These are phyloP conservation scores for Avena insularis DNA, from an alignment of 176 grass and related monocot genomes.

Conservation along the genomic window DNA sequence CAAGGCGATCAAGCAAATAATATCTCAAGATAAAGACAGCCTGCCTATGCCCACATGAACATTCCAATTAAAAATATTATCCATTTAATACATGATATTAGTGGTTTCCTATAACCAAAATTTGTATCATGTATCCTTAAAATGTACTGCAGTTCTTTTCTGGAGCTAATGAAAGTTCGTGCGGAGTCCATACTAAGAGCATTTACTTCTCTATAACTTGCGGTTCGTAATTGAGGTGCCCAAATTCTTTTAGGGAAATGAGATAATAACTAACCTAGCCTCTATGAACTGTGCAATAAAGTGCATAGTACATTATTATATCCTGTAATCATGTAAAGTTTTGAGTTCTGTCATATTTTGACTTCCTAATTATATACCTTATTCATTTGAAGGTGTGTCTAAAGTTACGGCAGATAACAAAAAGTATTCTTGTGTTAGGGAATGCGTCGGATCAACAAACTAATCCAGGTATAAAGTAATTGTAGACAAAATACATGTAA, in stretches of 20 bases:
- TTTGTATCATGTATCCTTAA: background rate
- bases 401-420: constrained; percentile 84
- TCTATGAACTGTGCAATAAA: constrained; percentile 76
- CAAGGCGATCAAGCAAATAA: background rate
- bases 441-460: constrained; percentile 91
- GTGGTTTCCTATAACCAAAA: background rate
- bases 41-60: background rate
- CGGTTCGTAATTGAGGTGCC: constrained; percentile 12
- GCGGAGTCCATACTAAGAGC: constrained; percentile 84
- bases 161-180: constrained; percentile 82
- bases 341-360: constrained; percentile 21
- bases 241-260: constrained; percentile 50
- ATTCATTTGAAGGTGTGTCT: constrained; percentile 61
- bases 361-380: constrained; percentile 34
- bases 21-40: background rate
- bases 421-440: constrained; percentile 81
- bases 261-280: constrained; percentile 64
- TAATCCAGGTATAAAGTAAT: constrained; percentile 50
- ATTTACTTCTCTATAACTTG: constrained; percentile 57
- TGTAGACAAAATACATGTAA: constrained; percentile 22
- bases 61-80: background rate
- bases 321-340: background rate
- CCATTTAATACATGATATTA: background rate
- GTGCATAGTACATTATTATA: background rate
- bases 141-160: constrained; percentile 68